These are phyloP conservation scores for Artemisia annua DNA, from an alignment of 129 eudicot genomes.

Conservation along the genomic window DNA sequence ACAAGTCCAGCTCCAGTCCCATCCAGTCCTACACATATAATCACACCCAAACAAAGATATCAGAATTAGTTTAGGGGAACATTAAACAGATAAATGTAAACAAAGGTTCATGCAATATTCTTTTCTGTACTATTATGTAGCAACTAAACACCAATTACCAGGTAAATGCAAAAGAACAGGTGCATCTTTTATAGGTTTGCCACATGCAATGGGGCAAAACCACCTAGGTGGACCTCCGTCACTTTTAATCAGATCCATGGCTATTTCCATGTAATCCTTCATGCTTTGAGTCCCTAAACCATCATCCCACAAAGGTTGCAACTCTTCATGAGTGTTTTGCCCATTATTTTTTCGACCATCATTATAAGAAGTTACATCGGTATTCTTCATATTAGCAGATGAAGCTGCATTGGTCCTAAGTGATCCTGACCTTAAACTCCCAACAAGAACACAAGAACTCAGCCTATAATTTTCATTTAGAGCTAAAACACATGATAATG, in stretches of 20 bases:
- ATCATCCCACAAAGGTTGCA: slow-evolving; percentile 91
- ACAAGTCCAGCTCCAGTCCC: slow-evolving; percentile 75
- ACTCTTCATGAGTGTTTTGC: slow-evolving; percentile 21
- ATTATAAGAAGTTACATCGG: slow-evolving; percentile 23
- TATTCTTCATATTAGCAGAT: slow-evolving; percentile 27
- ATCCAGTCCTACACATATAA: slow-evolving; percentile 55
- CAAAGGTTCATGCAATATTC: neutral
- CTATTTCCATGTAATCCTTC: slow-evolving; percentile 66
- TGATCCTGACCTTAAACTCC: slow-evolving; percentile 37
- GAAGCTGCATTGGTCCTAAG: slow-evolving; percentile 36
- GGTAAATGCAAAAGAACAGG: slow-evolving; percentile 85
- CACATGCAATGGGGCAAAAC: slow-evolving; percentile 78
- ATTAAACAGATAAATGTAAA: neutral
- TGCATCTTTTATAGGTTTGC: slow-evolving; percentile 58
- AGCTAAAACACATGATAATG: slow-evolving; percentile 33
- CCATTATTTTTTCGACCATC: slow-evolving; percentile 30
- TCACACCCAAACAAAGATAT: neutral
- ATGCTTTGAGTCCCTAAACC: slow-evolving; percentile 75
- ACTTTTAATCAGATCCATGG: slow-evolving; percentile 45
- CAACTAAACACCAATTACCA: slow-evolving; percentile 40
- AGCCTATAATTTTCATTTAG: slow-evolving; percentile 30
- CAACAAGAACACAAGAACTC: slow-evolving; percentile 31
- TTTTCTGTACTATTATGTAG: neutral
- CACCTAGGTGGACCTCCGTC: slow-evolving; percentile 91
- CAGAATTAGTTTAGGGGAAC: neutral